A percentile compares a stretch with the other conserved stretches of the same genome.
These are phyloP conservation scores for Fusarium compactum DNA, from an alignment of 2,329 filamentous ascomycete genomes.

Conservation along the genomic window DNA sequence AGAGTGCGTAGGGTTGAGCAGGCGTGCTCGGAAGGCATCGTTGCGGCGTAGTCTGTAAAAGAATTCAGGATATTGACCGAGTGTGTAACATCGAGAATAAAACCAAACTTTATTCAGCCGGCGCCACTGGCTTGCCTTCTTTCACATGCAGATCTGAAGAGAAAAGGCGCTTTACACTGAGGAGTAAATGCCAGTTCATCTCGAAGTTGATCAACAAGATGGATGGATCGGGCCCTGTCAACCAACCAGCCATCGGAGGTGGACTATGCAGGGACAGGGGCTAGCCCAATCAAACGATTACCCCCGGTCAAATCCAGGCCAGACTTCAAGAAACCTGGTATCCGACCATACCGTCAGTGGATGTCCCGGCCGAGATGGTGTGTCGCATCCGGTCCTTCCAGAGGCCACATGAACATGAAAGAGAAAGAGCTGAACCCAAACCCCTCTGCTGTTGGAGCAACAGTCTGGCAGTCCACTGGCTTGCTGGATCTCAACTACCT, in stretches of 20 bases:
- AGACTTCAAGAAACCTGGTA: conserved; percentile 21
- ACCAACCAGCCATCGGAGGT: neutral
- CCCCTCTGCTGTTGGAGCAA: conserved; percentile 8
- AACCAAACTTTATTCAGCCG: neutral
- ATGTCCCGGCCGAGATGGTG: conserved; percentile 39
- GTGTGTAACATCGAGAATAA: neutral
- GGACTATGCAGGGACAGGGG: conserved; percentile 39
- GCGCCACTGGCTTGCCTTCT: neutral
- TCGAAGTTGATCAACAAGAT: neutral
- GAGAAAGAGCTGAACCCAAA: conserved; percentile 6
- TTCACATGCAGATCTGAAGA: neutral
- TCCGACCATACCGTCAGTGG: conserved; percentile 36
- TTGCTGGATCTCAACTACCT: neutral
- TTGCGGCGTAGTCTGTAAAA: conserved; percentile 15
- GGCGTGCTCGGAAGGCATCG: neutral
- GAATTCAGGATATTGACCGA: conserved; percentile 3
- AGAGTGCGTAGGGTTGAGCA: neutral
- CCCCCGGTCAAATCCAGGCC: conserved; percentile 17
- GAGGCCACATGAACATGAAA: conserved; percentile 11
- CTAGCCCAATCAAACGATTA: conserved; percentile 18
- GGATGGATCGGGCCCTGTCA: neutral
- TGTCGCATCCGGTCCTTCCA: conserved; percentile 28
- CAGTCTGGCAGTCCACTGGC: neutral
- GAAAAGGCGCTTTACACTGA: neutral
- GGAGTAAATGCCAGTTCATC: neutral